A percentile compares a stretch with the other conserved stretches of the same genome.
Conservation (phyloP, 208 protist species). For the Trypanosoma caninum region DNA sequence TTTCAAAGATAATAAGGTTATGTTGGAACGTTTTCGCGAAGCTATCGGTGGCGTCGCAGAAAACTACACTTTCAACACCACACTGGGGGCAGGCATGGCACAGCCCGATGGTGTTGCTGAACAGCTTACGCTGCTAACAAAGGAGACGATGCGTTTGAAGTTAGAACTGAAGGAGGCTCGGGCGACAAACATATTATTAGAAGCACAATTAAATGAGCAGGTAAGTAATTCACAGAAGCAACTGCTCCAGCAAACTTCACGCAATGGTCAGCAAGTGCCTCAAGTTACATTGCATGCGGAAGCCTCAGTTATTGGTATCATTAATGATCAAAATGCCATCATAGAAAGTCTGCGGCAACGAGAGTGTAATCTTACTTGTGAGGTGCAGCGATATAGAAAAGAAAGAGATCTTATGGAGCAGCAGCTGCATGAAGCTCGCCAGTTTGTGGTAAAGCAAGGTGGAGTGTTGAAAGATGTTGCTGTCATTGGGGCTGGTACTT, state of each 20-base stretch:
- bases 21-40: constrained; percentile 78
- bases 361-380: constrained; percentile 52
- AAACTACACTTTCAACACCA: constrained; percentile 11
- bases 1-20: constrained; percentile 78
- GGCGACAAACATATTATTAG: constrained; percentile 63
- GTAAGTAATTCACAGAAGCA: constrained; percentile 42
- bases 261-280: not conserved
- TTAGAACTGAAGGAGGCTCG: constrained; percentile 60
- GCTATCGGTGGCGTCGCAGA: constrained; percentile 61
- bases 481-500: constrained; percentile 14
- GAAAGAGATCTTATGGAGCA: constrained; percentile 30
- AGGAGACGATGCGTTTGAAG: constrained; percentile 63
- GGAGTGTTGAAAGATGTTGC: constrained; percentile 41
- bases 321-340: constrained; percentile 68
- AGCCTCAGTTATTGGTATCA: constrained; percentile 40
- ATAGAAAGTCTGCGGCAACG: constrained; percentile 77
- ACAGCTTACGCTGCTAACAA: constrained; percentile 63
- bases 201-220: constrained; percentile 60
- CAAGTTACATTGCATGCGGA: not conserved
- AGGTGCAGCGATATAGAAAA: constrained; percentile 49
- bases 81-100: not conserved
- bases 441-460: constrained; percentile 53
- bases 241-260: not conserved
- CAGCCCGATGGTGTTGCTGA: constrained; percentile 23
- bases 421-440: constrained; percentile 43